Evolutionary conservation across 805 yeast genomes (phyloP).

Genomic region (Lipomyces sp.): DNA sequence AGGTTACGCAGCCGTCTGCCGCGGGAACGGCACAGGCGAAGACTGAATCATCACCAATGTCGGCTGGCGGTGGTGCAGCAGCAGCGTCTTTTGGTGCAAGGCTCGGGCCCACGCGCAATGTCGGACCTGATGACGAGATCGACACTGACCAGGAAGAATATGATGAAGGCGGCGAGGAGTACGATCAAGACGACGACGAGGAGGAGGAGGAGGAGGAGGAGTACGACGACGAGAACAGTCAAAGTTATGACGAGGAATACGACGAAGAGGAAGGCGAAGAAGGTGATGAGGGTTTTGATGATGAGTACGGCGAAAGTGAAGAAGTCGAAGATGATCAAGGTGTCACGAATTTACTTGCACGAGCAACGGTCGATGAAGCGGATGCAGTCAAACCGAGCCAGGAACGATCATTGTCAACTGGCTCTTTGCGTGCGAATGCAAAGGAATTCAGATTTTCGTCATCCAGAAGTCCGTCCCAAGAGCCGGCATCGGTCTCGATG

Average conservation of each 20-base stretch:
- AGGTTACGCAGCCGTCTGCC: neutral
- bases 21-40: neutral
- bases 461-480: neutral
- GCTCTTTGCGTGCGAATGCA: conserved; percentile 2
- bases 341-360: neutral
- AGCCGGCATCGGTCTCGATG: neutral
- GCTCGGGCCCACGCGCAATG: conserved; percentile 6
- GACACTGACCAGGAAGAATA: conserved; percentile 15
- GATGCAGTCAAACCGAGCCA: neutral
- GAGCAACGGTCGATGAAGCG: neutral
- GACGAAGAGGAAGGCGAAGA: conserved; percentile 25
- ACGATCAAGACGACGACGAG: neutral
- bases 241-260: conserved; percentile 13
- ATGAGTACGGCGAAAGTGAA: neutral
- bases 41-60: neutral
- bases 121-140: conserved; percentile 11
- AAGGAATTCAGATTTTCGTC: neutral
- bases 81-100: conserved; percentile 11
- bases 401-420: neutral
- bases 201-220: conserved; percentile 9
- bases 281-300: neutral
- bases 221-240: conserved; percentile 22
- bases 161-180: conserved; percentile 15
- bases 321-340: neutral
- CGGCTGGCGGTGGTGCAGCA: conserved; percentile 15